phyloP scores from a whole-genome alignment of 2,329 filamentous ascomycete genomes.

The Beauveria pseudobassiana region DNA sequence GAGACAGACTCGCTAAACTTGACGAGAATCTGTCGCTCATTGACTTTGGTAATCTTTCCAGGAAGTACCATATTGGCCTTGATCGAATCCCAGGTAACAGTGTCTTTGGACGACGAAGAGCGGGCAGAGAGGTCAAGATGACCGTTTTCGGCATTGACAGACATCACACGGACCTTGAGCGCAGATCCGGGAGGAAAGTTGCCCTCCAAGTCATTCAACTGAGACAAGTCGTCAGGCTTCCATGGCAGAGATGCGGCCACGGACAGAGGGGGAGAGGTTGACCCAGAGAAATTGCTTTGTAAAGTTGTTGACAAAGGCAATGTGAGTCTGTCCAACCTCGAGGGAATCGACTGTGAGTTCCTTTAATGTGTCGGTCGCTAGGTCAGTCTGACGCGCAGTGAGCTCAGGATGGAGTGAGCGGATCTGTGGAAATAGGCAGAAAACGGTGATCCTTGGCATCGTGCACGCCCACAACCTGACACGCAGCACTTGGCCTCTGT shows the following conservation, averaged over 20 bases:
- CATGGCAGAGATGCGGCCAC: conserved; percentile 73
- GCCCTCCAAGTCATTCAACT: conserved; percentile 64
- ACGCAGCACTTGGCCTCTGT: conserved; percentile 59
- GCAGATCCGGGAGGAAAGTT: conserved; percentile 91
- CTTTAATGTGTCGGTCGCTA: conserved; percentile 36
- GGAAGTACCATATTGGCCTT: conserved; percentile 75
- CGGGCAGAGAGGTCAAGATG: conserved; percentile 79
- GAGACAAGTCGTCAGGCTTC: conserved; percentile 83
- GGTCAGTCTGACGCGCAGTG: conserved; percentile 66
- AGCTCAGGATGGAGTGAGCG: conserved; percentile 76
- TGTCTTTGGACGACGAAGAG: conserved; percentile 39
- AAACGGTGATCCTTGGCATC: conserved; percentile 87
- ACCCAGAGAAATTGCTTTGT: conserved; percentile 78
- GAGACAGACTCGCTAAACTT: conserved; percentile 76
- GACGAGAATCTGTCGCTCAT: conserved; percentile 75
- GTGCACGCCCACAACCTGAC: conserved; percentile 79
- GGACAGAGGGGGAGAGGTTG: conserved; percentile 79
- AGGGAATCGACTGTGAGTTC: conserved; percentile 67
- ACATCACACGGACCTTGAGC: conserved; percentile 69
- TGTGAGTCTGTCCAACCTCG: conserved; percentile 59
- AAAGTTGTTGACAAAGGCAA: conserved; percentile 90
- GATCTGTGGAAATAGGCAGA: conserved; percentile 83
- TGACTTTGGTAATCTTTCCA: conserved; percentile 76
- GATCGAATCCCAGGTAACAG: conserved; percentile 61
- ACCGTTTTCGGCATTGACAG: conserved; percentile 63